Evolutionary conservation across 2,329 filamentous ascomycete species (phyloP).

Genomic region (Fusarium coffeatum): DNA sequence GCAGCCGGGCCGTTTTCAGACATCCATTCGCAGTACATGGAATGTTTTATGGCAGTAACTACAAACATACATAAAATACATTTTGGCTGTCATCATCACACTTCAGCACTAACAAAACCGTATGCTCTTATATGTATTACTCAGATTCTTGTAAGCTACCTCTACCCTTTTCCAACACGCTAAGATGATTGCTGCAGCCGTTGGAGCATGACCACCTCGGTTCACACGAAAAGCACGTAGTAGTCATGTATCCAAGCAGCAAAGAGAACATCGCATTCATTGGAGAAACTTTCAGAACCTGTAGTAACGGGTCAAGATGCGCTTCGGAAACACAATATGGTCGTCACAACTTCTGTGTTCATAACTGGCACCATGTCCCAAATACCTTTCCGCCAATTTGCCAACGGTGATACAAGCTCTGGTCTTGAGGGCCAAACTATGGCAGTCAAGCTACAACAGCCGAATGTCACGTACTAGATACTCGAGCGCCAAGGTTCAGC

Average conservation of each 20-base stretch:
- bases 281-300: not conserved
- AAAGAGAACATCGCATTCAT: not conserved
- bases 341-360: not conserved
- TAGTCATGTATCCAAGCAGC: not conserved
- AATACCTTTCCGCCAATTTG: not conserved
- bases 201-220: not conserved
- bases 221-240: not conserved
- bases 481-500: not conserved
- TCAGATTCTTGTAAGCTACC: not conserved
- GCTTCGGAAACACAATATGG: not conserved
- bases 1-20: conserved; percentile 16
- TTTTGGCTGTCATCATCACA: not conserved
- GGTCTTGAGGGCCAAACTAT: not conserved
- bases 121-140: not conserved
- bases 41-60: not conserved
- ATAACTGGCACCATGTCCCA: not conserved
- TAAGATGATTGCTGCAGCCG: not conserved
- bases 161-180: not conserved
- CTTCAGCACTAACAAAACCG: not conserved
- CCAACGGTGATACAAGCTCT: not conserved
- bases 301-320: not conserved
- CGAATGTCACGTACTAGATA: not conserved
- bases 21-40: conserved; percentile 3
- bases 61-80: not conserved
- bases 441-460: not conserved